Percentiles rank a stretch among this genome's conserved stretches.
Conservation (phyloP, 257 asterid genomes). For the Prunella vulgaris region DNA sequence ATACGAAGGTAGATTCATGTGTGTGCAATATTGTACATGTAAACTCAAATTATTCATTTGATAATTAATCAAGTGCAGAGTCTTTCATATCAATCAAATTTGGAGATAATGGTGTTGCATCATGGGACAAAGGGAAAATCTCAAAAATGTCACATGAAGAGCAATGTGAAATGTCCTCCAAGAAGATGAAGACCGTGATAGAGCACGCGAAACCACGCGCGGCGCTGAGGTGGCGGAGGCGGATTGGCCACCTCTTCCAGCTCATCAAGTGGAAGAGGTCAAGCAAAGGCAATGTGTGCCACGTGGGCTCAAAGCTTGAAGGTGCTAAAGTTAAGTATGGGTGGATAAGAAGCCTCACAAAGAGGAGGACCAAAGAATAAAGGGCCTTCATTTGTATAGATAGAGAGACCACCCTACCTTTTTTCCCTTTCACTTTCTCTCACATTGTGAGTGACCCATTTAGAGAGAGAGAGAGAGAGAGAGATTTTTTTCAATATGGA, state of each 20-base stretch:
- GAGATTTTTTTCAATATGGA: neutral
- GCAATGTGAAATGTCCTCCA: constrained; percentile 19
- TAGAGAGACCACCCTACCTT: constrained; percentile 6
- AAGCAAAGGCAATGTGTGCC: constrained; percentile 41
- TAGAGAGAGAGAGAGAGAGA: neutral
- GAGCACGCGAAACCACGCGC: constrained; percentile 53
- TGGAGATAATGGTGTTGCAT: constrained; percentile 63
- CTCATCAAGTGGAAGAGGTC: constrained; percentile 66
- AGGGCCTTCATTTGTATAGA: constrained; percentile 21
- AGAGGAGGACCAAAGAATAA: constrained; percentile 53
- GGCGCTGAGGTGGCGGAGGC: constrained; percentile 66
- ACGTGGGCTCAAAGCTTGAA: constrained; percentile 56
- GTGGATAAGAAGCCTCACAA: constrained; percentile 69
- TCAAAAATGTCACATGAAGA: constrained; percentile 21
- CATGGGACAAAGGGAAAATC: constrained; percentile 41
- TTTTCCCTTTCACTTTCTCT: constrained; percentile 21
- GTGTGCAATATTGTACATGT: neutral
- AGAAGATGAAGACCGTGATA: constrained; percentile 30
- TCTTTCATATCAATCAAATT: constrained; percentile 92
- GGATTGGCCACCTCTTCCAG: constrained; percentile 76
- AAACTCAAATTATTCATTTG: neutral
- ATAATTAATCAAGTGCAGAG: constrained; percentile 33
- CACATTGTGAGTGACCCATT: constrained; percentile 13
- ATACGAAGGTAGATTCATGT: neutral
- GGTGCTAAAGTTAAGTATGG: constrained; percentile 54